Percentiles rank a stretch among this genome's conserved stretches.
Conservation (phyloP, 179 eudicot genomes). For the Carnegiea gigantea region DNA sequence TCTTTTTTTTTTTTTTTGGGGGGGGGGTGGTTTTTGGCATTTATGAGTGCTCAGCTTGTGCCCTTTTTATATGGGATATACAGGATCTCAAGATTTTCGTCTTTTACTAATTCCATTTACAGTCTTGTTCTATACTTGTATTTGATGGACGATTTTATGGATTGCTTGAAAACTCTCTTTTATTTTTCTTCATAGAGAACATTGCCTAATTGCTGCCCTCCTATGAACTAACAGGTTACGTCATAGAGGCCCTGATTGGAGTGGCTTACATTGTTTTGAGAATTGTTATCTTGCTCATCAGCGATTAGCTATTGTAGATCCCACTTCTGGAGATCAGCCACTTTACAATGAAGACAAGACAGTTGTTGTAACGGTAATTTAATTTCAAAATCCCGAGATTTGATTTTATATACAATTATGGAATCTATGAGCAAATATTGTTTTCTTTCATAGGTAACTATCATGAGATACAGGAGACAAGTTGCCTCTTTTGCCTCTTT, state of each 20-base stretch:
- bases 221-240: slow-evolving; percentile 55
- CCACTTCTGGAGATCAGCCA: slow-evolving; percentile 98
- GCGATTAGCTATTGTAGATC: slow-evolving; percentile 93
- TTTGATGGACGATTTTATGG: not conserved
- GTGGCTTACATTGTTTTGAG: slow-evolving; percentile 75
- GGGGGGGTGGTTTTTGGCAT: too few relatives aligned
- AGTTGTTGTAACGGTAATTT: slow-evolving; percentile 68
- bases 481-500: not conserved
- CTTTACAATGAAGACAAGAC: slow-evolving; percentile 84
- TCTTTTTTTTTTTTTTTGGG: too few relatives aligned
- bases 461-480: not conserved
- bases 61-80: too few relatives aligned
- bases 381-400: not conserved
- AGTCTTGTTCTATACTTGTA: not conserved
- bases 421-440: not conserved
- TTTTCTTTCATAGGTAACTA: not conserved
- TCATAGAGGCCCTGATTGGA: slow-evolving; percentile 99
- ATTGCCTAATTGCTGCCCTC: slow-evolving; percentile 6
- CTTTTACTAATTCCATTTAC: not conserved
- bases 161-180: not conserved
- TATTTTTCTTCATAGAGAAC: not conserved
- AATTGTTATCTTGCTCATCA: slow-evolving; percentile 94
- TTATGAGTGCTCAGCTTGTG: too few relatives aligned
- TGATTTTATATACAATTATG: not conserved
- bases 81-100: not conserved